Conservation (phyloP, 257 asterid species). For the Buddleja alternifolia region DNA sequence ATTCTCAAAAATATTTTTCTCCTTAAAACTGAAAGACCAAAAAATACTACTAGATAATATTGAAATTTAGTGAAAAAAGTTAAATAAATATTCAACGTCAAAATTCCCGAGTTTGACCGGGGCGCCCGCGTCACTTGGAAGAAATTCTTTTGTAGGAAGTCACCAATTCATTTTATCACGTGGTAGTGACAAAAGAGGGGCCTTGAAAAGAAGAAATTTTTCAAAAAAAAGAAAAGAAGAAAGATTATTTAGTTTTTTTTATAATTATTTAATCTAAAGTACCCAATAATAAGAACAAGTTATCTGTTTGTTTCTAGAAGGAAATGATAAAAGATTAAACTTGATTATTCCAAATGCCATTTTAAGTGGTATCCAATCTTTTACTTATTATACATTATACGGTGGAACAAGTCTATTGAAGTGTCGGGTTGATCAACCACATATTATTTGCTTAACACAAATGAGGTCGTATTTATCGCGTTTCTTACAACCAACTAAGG, state of each 20-base stretch:
- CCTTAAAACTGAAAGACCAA: neutral
- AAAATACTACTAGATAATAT: neutral
- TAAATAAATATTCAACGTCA: neutral
- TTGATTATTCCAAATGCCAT: too few relatives aligned
- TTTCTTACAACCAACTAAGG: too few relatives aligned
- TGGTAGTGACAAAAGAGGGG: constrained; percentile 10
- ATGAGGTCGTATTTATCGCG: too few relatives aligned
- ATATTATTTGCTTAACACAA: too few relatives aligned
- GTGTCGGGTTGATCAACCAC: too few relatives aligned
- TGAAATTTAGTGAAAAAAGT: neutral
- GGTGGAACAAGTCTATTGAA: too few relatives aligned
- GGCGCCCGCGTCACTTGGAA: constrained; percentile 3
- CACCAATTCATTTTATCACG: neutral
- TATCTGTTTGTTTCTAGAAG: neutral
- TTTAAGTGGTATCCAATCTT: too few relatives aligned
- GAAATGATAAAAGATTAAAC: neutral
- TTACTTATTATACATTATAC: too few relatives aligned
- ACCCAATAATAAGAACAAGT: too few relatives aligned
- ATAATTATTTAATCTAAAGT: neutral
- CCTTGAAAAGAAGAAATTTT: neutral
- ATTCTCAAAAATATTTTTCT: too few relatives aligned
- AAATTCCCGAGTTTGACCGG: constrained; percentile 31
- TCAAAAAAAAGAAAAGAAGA: neutral
- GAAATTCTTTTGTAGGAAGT: neutral
- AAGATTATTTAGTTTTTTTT: neutral